Evolutionary conservation across 805 yeast species (phyloP).

Genomic region (Sugiyamaella boreocaroliniensis): DNA sequence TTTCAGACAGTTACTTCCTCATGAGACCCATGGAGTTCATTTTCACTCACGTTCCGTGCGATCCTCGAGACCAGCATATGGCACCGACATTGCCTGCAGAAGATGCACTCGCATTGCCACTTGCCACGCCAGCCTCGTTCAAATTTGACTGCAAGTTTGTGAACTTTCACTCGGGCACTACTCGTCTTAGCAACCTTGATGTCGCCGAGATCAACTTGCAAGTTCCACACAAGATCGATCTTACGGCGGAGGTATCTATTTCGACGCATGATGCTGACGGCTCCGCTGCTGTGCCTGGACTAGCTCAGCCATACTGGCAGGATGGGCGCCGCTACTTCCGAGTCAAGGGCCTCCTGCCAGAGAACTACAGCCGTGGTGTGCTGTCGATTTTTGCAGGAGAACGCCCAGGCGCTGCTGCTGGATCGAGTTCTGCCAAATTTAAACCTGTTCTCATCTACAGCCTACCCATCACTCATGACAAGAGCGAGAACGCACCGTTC

Average conservation of each 20-base stretch:
- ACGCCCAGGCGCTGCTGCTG: conserved; percentile 37
- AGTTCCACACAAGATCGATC: conserved; percentile 65
- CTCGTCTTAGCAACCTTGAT: conserved; percentile 68
- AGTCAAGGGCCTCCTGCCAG: conserved; percentile 76
- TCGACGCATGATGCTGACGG: conserved; percentile 25
- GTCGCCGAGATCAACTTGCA: conserved; percentile 69
- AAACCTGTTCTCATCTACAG: conserved; percentile 62
- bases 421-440: conserved; percentile 19
- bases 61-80: conserved; percentile 75
- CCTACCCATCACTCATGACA: conserved; percentile 61
- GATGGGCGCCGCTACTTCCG: conserved; percentile 60
- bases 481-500: conserved; percentile 54
- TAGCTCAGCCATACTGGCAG: conserved; percentile 75
- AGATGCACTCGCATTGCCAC: conserved; percentile 73
- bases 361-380: conserved; percentile 59
- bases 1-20: conserved; percentile 64
- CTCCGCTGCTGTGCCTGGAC: conserved; percentile 46
- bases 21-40: conserved; percentile 68
- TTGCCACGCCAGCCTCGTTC: conserved; percentile 78
- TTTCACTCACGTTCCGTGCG: conserved; percentile 80
- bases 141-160: conserved; percentile 50
- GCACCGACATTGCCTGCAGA: conserved; percentile 76
- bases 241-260: conserved; percentile 42
- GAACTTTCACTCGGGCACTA: conserved; percentile 70
- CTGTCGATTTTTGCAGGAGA: conserved; percentile 66